Conservation (phyloP, 257 asterid species). For the Fraxinus anomala region DNA sequence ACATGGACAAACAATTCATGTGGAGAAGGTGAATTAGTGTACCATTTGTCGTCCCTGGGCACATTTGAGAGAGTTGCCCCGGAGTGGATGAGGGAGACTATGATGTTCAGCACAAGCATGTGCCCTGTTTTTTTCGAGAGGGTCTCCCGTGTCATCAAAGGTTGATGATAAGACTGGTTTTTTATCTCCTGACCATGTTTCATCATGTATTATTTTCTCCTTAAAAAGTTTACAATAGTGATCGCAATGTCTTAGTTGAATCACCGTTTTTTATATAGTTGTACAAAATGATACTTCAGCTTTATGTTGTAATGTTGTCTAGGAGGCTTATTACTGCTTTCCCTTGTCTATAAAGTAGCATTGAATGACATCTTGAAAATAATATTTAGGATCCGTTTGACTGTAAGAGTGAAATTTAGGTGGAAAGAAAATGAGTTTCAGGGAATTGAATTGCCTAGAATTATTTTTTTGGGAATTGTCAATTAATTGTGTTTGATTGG, state of each 20-base stretch:
- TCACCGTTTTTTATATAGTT: not conserved
- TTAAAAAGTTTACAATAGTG: not conserved
- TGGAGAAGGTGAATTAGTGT: slow-evolving; percentile 61
- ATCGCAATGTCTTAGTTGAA: not conserved
- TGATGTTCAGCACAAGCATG: slow-evolving; percentile 71
- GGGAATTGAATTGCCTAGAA: too few relatives aligned
- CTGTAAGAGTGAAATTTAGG: too few relatives aligned
- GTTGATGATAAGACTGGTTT: not conserved
- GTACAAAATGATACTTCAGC: not conserved
- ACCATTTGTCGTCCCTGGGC: slow-evolving; percentile 67
- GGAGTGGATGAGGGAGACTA: slow-evolving; percentile 80
- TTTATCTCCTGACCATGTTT: slow-evolving; percentile 4
- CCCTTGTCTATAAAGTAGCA: not conserved
- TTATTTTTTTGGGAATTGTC: too few relatives aligned
- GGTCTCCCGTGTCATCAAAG: slow-evolving; percentile 56
- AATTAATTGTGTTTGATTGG: too few relatives aligned
- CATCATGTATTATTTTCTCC: not conserved
- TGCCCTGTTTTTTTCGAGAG: slow-evolving; percentile 68
- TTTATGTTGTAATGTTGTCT: not conserved
- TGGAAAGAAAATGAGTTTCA: too few relatives aligned
- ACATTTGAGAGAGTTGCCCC: slow-evolving; percentile 81
- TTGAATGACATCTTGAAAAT: not conserved
- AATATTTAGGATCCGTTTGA: too few relatives aligned
- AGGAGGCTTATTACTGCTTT: not conserved
- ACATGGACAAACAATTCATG: slow-evolving; percentile 55